phyloP scores from a whole-genome alignment of 1,139 yeast species.

The Kazachstania sp. region DNA sequence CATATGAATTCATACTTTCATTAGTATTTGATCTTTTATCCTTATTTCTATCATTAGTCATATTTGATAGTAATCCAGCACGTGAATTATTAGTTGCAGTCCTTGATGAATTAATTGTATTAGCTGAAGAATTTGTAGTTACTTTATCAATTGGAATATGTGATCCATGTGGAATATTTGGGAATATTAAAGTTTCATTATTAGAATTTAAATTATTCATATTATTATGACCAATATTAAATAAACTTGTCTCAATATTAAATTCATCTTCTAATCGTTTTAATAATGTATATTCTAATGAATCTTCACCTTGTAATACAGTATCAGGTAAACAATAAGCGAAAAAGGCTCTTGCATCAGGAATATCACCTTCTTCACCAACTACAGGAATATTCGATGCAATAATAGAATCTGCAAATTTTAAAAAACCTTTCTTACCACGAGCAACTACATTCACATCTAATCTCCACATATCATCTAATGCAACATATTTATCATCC shows the following conservation, averaged over 20 bases:
- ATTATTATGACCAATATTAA: not conserved
- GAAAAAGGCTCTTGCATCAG: constrained; percentile 33
- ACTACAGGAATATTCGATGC: constrained; percentile 27
- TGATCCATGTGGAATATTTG: constrained; percentile 14
- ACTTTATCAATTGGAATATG: constrained; percentile 4
- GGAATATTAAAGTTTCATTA: constrained; percentile 10
- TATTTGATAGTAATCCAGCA: not conserved
- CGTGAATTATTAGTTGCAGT: not conserved
- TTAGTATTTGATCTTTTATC: not conserved
- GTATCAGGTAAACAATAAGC: constrained; percentile 22
- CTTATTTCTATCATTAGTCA: not conserved
- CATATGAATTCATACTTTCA: not conserved
- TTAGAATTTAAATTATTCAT: not conserved
- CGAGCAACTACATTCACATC: constrained; percentile 34
- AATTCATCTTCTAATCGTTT: constrained; percentile 18
- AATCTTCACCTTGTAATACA: constrained; percentile 8
- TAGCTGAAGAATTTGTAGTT: not conserved
- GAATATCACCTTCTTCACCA: constrained; percentile 21
- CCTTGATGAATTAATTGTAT: not conserved
- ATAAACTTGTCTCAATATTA: constrained; percentile 11
- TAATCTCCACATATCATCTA: constrained; percentile 42
- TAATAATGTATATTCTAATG: constrained; percentile 13
- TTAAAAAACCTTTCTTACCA: constrained; percentile 31
- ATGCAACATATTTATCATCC: constrained; percentile 32
- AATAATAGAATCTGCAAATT: constrained; percentile 31